These are phyloP conservation scores for Boletus calvinii DNA, from an alignment of 1,284 basidiomycete species.

Conservation along the genomic window DNA sequence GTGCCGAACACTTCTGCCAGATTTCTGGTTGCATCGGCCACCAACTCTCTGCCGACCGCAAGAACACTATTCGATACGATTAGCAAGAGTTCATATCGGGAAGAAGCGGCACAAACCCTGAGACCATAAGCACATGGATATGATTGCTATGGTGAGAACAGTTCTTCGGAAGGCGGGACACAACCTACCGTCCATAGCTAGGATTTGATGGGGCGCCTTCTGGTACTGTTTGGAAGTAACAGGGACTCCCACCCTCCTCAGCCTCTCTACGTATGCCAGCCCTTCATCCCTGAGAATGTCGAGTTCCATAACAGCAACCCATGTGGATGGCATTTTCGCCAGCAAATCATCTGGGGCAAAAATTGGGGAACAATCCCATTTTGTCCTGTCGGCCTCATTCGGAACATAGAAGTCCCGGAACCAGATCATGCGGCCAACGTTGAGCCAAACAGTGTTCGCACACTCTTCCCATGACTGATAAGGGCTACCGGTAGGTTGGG, in stretches of 20 bases:
- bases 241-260: conserved; percentile 43
- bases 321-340: conserved; percentile 43
- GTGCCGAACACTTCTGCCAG: conserved; percentile 37
- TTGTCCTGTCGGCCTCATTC: conserved; percentile 41
- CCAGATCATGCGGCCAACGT: conserved; percentile 52
- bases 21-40: conserved; percentile 41
- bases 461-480: conserved; percentile 51
- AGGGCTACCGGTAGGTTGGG: conserved; percentile 30
- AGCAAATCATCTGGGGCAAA: conserved; percentile 49
- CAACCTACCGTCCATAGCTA: conserved; percentile 49
- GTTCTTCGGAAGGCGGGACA: not conserved
- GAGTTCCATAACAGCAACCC: conserved; percentile 50
- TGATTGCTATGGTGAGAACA: conserved; percentile 21
- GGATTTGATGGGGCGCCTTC: conserved; percentile 48
- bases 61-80: conserved; percentile 32
- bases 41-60: conserved; percentile 40
- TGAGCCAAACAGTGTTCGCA: conserved; percentile 45
- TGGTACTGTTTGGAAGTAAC: conserved; percentile 45
- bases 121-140: not conserved
- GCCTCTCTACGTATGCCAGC: conserved; percentile 48
- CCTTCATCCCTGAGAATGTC: conserved; percentile 57
- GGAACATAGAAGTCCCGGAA: conserved; percentile 52
- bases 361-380: conserved; percentile 53
- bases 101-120: conserved; percentile 25
- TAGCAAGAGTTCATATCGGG: conserved; percentile 2